phyloP scores from a whole-genome alignment of 108 stramenopile species.

The Mediolabrus comicus region DNA sequence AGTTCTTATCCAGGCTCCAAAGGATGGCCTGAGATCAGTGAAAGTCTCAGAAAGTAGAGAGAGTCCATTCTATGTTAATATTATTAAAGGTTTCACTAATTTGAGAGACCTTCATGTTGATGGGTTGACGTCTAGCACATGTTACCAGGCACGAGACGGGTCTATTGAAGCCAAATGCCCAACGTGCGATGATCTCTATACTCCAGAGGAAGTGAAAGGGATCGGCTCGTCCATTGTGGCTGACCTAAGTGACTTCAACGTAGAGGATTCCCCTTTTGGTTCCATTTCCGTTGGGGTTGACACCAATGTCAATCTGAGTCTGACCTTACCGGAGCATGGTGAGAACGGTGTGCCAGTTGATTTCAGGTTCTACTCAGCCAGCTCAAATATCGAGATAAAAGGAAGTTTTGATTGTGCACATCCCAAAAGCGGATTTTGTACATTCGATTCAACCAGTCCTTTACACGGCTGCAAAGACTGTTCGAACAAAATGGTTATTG shows the following conservation, averaged over 20 bases:
- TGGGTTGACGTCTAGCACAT: neutral
- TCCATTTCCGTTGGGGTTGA: neutral
- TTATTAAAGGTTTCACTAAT: neutral
- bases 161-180: neutral
- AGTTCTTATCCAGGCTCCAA: neutral
- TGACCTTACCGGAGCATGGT: neutral
- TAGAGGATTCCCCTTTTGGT: neutral
- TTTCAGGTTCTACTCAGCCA: neutral
- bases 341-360: neutral
- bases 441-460: neutral
- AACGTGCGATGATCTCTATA: neutral
- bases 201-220: neutral
- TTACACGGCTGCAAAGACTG: neutral
- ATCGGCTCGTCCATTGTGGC: neutral
- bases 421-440: neutral
- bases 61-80: neutral
- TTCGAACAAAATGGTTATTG: neutral
- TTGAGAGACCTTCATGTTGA: neutral
- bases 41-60: neutral
- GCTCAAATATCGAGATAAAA: neutral
- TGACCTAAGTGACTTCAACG: neutral
- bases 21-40: neutral
- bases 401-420: neutral
- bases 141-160: neutral
- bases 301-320: neutral